phyloP scores from a whole-genome alignment of 257 asterid species.

The Capsicum chinense region DNA sequence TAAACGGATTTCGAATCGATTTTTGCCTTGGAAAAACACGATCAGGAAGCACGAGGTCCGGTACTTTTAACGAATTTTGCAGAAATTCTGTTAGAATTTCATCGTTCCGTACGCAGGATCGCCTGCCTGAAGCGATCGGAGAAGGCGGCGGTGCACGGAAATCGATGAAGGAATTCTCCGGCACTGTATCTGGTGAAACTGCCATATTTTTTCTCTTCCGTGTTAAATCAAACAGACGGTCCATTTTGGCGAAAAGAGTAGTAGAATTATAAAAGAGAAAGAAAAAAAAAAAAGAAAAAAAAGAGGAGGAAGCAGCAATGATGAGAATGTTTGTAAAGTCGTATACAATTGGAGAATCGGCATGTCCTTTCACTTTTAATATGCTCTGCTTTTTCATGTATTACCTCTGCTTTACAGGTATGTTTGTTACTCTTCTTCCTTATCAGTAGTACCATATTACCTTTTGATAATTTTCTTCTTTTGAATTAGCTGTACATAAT shows the following conservation, averaged over 20 bases:
- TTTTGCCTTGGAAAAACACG: slow-evolving; percentile 72
- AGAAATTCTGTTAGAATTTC: slow-evolving; percentile 70
- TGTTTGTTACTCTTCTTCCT: slow-evolving; percentile 26
- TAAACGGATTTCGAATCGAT: slow-evolving; percentile 51
- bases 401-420: slow-evolving; percentile 75
- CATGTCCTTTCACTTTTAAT: slow-evolving; percentile 42
- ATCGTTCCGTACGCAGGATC: slow-evolving; percentile 62
- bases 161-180: slow-evolving; percentile 50
- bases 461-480: slow-evolving; percentile 1
- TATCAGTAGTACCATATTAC: background rate
- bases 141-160: slow-evolving; percentile 97
- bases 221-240: background rate
- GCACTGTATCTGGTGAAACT: slow-evolving; percentile 50
- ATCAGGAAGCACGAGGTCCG: slow-evolving; percentile 76
- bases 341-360: slow-evolving; percentile 54
- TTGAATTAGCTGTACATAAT: background rate
- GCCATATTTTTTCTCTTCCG: slow-evolving; percentile 41
- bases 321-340: slow-evolving; percentile 64
- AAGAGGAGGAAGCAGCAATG: slow-evolving; percentile 68
- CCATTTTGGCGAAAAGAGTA: background rate
- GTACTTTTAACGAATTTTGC: slow-evolving; percentile 68
- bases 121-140: slow-evolving; percentile 76
- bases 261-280: background rate
- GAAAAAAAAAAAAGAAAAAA: background rate
- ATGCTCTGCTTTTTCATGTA: slow-evolving; percentile 37